Evolutionary conservation across 495 filamentous ascomycete genomes (phyloP), one percentile per base, ranked within the genome.

Genomic region (Cudoniella acicularis): DNA sequence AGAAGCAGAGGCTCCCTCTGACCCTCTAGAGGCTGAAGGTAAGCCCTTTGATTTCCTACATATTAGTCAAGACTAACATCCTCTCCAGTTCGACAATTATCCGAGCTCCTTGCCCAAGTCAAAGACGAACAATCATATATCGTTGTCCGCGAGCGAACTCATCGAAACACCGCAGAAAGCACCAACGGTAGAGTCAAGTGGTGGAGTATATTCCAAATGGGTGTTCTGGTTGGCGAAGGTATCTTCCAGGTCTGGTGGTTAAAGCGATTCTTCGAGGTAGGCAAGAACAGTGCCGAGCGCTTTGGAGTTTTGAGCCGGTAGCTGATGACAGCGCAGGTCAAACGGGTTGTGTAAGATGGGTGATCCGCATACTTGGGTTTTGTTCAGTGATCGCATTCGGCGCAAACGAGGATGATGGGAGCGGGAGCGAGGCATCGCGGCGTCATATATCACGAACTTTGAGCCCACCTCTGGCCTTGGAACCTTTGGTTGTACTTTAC

Each of bases 211-310:
- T 98, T 98, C 75, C 92, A 98, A 74, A 81, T 98, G 57, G 83
- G 85, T 52, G 88, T 98, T 55, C 81, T 98, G 49, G 79, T 94
- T 59, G 94, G 88, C 47, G 90, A 96, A 79, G 91, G 91, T 66
- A 77, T 97, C 51, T 98, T 98, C 80, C 94, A 98, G 76, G 95
- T 98, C 60, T 98, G 95, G 94, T 98, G 94, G 90, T 70, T 98
- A 72, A 93, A 96, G 80, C 78, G 95, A 68, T 98, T 98, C 79
- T 98, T 98, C 70, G 94, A 98, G 89, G 93, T 96, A 67, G 67
- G 63, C 54, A 62, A 64, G 47, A 66, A 70, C 69, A 62, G 55
- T 49, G 45, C 61, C 59, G 52, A 60, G 56, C 60, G 57, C 17
- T 63, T 61, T 52, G 56, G 57, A 25, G 59, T 65, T 45, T 47